Percentiles rank a stretch among this genome's conserved stretches.
These are phyloP conservation scores for Batkoa obscura DNA, from an alignment of 371 early-diverging fungal genomes.

Conservation along the genomic window DNA sequence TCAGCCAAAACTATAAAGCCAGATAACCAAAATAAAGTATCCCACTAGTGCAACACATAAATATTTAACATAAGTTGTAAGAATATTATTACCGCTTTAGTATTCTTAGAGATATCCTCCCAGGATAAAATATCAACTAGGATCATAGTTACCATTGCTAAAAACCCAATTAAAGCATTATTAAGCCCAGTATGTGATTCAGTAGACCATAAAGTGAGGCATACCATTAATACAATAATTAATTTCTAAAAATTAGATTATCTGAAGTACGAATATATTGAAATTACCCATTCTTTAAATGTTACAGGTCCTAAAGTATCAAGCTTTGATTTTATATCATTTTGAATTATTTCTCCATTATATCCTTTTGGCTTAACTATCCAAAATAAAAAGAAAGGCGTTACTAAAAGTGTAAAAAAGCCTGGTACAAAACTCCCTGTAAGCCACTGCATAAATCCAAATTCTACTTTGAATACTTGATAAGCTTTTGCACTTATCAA, in stretches of 20 bases:
- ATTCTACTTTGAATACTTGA: not conserved
- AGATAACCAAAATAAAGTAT: constrained; percentile 60
- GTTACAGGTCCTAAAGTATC: not conserved
- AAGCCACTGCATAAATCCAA: constrained; percentile 10
- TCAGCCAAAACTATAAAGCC: constrained; percentile 58
- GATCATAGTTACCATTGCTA: constrained; percentile 33
- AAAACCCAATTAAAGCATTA: constrained; percentile 42
- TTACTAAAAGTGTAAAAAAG: not conserved
- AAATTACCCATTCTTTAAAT: constrained; percentile 17
- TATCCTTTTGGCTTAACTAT: constrained; percentile 13
- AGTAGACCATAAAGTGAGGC: constrained; percentile 48
- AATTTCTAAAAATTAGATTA: constrained; percentile 17
- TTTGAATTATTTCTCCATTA: not conserved
- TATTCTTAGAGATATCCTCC: constrained; percentile 45
- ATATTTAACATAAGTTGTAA: not conserved
- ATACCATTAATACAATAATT: constrained; percentile 23
- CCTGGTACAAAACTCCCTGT: constrained; percentile 3
- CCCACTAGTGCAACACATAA: constrained; percentile 28
- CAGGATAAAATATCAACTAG: constrained; percentile 36
- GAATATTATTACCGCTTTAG: constrained; percentile 26
- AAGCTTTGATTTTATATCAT: not conserved
- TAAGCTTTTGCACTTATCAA: not conserved
- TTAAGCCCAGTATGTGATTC: constrained; percentile 33
- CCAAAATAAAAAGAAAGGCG: constrained; percentile 9
- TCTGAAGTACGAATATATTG: not conserved